These are phyloP conservation scores for Lasiodiplodia theobromae DNA, from an alignment of 2,329 filamentous ascomycete species.

Conservation along the genomic window DNA sequence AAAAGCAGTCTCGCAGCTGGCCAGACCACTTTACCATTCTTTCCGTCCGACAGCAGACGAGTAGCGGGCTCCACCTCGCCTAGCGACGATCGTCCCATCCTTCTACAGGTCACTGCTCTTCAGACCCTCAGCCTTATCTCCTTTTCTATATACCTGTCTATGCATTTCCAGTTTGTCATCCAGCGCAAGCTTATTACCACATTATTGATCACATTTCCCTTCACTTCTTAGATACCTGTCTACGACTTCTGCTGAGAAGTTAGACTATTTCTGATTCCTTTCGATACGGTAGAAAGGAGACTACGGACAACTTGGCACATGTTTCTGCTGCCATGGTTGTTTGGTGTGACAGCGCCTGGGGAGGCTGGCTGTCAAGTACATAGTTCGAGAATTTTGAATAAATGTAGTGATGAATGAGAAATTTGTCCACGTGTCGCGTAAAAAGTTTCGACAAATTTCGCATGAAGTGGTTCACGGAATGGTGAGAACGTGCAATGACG, in stretches of 20 bases:
- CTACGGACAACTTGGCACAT: slow-evolving; percentile 14
- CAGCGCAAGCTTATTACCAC: slow-evolving; percentile 37
- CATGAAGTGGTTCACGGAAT: background rate
- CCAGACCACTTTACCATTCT: slow-evolving; percentile 26
- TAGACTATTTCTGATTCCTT: slow-evolving; percentile 29
- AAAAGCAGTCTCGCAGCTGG: slow-evolving; percentile 25
- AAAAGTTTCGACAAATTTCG: background rate
- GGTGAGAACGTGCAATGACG: background rate
- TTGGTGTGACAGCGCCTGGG: slow-evolving; percentile 24
- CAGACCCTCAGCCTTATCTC: slow-evolving; percentile 34
- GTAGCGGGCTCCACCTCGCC: background rate
- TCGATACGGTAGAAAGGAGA: slow-evolving; percentile 18
- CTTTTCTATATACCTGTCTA: slow-evolving; percentile 48
- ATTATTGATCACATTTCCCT: slow-evolving; percentile 38
- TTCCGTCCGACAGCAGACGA: slow-evolving; percentile 10
- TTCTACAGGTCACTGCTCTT: slow-evolving; percentile 25
- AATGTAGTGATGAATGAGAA: slow-evolving; percentile 28
- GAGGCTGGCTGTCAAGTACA: slow-evolving; percentile 27
- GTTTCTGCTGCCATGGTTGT: slow-evolving; percentile 3
- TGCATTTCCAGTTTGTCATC: slow-evolving; percentile 35
- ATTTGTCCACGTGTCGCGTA: background rate
- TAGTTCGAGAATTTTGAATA: slow-evolving; percentile 24
- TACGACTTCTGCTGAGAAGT: slow-evolving; percentile 36
- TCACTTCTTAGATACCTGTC: slow-evolving; percentile 53
- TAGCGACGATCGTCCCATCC: slow-evolving; percentile 27